Conservation (phyloP, 192 early-diverging fungal genomes). For the Backusella sp. region DNA sequence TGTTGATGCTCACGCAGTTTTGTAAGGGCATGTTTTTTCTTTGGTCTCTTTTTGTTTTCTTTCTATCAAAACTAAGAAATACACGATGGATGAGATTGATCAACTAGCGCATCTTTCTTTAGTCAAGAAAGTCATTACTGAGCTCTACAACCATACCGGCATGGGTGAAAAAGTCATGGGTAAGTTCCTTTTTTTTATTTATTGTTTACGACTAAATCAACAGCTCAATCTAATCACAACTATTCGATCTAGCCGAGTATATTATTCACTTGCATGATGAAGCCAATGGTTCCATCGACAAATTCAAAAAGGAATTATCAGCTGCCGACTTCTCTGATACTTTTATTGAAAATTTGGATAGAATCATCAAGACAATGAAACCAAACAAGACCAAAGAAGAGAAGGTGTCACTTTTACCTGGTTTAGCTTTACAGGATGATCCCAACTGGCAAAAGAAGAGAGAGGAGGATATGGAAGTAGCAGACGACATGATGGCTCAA, state of each 20-base stretch:
- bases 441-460: constrained; percentile 41
- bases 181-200: constrained; percentile 18
- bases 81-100: constrained; percentile 57
- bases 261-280: constrained; percentile 84
- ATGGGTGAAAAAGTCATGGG: constrained; percentile 82
- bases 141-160: constrained; percentile 90
- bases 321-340: constrained; percentile 83
- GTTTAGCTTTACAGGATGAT: constrained; percentile 64
- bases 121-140: constrained; percentile 86
- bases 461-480: constrained; percentile 47
- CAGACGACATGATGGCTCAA: constrained; percentile 56
- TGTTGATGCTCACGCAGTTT: not conserved
- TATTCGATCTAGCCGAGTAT: constrained; percentile 74
- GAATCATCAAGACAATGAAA: constrained; percentile 85
- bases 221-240: not conserved
- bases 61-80: not conserved
- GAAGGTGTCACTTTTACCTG: constrained; percentile 73
- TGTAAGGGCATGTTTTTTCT: not conserved
- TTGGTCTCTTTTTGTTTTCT: not conserved
- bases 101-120: constrained; percentile 87
- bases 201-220: not conserved
- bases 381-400: constrained; percentile 59
- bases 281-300: constrained; percentile 50
- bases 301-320: constrained; percentile 68
- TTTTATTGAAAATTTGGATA: constrained; percentile 81